phyloP scores from a whole-genome alignment of 2,329 filamentous ascomycete species.

The Aspergillus fischeri region DNA sequence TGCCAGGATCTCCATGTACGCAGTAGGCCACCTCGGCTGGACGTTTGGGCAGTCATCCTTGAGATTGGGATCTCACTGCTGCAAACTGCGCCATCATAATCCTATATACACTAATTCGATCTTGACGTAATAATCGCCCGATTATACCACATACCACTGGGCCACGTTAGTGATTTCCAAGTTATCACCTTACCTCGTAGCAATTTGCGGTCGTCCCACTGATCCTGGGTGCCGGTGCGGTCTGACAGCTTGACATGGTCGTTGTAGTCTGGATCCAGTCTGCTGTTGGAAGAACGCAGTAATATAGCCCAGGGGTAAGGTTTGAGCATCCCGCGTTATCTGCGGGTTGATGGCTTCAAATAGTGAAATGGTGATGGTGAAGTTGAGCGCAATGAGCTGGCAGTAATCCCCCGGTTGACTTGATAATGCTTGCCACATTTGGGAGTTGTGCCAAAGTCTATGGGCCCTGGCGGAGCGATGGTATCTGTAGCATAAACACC shows the following conservation, averaged over 20 bases:
- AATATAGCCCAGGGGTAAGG: slow-evolving; percentile 7
- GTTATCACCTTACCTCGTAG: slow-evolving; percentile 3
- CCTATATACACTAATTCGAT: slow-evolving; percentile 1
- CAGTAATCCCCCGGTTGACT: slow-evolving; percentile 6
- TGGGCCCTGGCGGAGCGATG: background rate
- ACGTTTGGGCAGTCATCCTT: slow-evolving; percentile 7
- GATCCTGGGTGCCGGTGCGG: slow-evolving; percentile 5
- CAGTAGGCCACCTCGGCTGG: slow-evolving; percentile 2
- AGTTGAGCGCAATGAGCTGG: slow-evolving; percentile 4
- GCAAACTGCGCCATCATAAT: background rate
- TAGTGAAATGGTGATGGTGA: slow-evolving; percentile 3
- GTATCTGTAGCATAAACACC: slow-evolving; percentile 5
- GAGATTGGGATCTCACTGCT: slow-evolving; percentile 5
- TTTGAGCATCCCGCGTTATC: slow-evolving; percentile 7
- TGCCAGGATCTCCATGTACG: slow-evolving; percentile 4
- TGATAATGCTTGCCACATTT: slow-evolving; percentile 9
- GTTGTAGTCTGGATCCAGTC: slow-evolving; percentile 8
- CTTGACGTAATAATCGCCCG: slow-evolving; percentile 5
- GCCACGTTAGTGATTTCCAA: background rate
- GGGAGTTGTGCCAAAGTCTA: slow-evolving; percentile 3
- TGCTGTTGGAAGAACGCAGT: slow-evolving; percentile 6
- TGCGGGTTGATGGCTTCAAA: slow-evolving; percentile 10
- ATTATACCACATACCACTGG: slow-evolving; percentile 7
- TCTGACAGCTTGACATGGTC: background rate
- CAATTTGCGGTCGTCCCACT: slow-evolving; percentile 7